Percentiles rank a stretch among this genome's conserved stretches.
Evolutionary conservation across 495 filamentous ascomycete genomes (phyloP).

Genomic region (Annulohypoxylon maeteangense): DNA sequence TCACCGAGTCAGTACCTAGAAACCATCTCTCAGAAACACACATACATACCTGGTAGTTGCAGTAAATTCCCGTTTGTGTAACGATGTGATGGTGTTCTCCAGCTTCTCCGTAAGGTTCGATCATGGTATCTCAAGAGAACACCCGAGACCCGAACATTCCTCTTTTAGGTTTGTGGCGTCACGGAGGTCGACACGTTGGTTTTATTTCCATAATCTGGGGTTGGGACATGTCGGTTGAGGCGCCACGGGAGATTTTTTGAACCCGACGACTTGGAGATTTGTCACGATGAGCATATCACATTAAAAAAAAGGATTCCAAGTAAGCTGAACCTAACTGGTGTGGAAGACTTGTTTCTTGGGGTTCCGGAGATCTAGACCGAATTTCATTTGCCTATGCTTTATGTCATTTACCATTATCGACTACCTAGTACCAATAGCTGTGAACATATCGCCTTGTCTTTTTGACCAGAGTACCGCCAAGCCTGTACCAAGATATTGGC

Average conservation of each 20-base stretch:
- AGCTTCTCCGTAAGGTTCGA: constrained; percentile 6
- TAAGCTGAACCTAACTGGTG: not conserved
- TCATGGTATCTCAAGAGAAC: constrained; percentile 1
- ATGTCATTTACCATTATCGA: constrained; percentile 41
- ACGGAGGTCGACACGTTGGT: constrained; percentile 1
- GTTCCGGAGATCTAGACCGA: constrained; percentile 24
- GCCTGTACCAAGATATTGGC: constrained; percentile 43
- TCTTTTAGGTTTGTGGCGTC: constrained; percentile 19
- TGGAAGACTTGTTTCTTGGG: constrained; percentile 15
- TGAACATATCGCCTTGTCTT: constrained; percentile 36
- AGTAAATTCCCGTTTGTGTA: constrained; percentile 22
- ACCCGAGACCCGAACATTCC: not conserved
- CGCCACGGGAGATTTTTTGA: constrained; percentile 32
- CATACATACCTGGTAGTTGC: constrained; percentile 8
- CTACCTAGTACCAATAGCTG: constrained; percentile 43
- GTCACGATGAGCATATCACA: constrained; percentile 28
- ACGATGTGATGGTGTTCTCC: constrained; percentile 13
- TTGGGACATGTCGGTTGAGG: constrained; percentile 23
- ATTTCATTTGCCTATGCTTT: constrained; percentile 41
- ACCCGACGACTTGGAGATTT: constrained; percentile 30
- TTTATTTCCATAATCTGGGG: constrained; percentile 25
- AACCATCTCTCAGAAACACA: not conserved
- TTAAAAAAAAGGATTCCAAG: not conserved
- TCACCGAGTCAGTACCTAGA: constrained; percentile 32
- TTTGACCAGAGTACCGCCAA: constrained; percentile 42